These are phyloP conservation scores for Clonostachys chloroleuca DNA, from an alignment of 2,329 filamentous ascomycete species.

Conservation along the genomic window DNA sequence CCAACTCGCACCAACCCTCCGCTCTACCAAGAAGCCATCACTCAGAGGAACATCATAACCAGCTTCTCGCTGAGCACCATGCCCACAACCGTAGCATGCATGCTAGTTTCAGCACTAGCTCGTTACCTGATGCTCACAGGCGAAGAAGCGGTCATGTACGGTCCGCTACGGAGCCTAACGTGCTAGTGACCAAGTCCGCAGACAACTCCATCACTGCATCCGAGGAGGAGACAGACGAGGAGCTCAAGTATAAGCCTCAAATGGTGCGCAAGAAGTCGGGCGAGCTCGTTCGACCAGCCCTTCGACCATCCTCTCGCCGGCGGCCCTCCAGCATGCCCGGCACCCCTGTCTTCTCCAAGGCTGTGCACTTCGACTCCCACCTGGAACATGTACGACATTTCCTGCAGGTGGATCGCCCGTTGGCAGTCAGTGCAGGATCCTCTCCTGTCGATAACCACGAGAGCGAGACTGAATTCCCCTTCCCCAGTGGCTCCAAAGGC, in stretches of 20 bases:
- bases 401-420: slow-evolving; percentile 84
- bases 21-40: slow-evolving; percentile 4
- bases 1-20: background rate
- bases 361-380: slow-evolving; percentile 97
- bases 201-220: slow-evolving; percentile 47
- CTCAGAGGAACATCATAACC: slow-evolving; percentile 3
- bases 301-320: slow-evolving; percentile 73
- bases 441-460: slow-evolving; percentile 88
- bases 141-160: slow-evolving; percentile 45
- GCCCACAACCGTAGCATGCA: slow-evolving; percentile 21
- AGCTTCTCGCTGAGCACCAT: background rate
- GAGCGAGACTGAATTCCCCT: slow-evolving; percentile 86
- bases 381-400: slow-evolving; percentile 96
- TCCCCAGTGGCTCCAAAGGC: slow-evolving; percentile 44
- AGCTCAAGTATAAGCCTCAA: slow-evolving; percentile 66
- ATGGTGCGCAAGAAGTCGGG: slow-evolving; percentile 99
- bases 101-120: slow-evolving; percentile 41
- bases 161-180: slow-evolving; percentile 50
- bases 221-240: slow-evolving; percentile 60
- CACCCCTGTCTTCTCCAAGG: slow-evolving; percentile 92
- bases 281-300: slow-evolving; percentile 87
- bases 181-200: slow-evolving; percentile 37
- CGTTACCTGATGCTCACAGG: slow-evolving; percentile 31
- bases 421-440: slow-evolving; percentile 92
- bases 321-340: slow-evolving; percentile 96